Base-by-base conservation (phyloP, 805 yeast species). In the Hanseniaspora clermontiae region DNA sequence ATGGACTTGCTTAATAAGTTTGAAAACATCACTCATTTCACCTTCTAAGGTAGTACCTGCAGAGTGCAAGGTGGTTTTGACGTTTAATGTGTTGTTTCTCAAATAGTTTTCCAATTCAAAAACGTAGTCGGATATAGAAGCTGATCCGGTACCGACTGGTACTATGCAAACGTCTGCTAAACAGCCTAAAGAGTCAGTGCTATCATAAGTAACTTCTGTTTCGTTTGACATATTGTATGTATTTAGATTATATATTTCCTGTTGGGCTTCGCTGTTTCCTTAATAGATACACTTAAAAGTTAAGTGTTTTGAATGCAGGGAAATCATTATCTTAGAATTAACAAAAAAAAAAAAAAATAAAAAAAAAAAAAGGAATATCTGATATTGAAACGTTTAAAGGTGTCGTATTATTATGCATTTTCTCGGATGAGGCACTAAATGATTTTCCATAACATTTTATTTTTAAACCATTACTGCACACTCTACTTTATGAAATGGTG, bases 41-140 rank as follows among this genome's bases (percentile, higher is more conserved):
- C 96, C 96, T 63, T 85, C 80, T 62, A 84, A 81, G 1, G 96
- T 87, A 7, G 96, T 88, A 3, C 96, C 96, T 2, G 96, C 96
- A 62, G 95, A 84, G 69, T 88, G 96, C 59, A 88, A 72, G 1
- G 86, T 80, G 60, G 83, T 80, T 51, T 81, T 74, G 6, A 51
- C 55, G 38, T 51, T 51, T 55, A 88, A 71, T 2, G 79, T 82
- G 34, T 85, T 78, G 27, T 74, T 74, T 58, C 83, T 74, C 29
- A 88, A 81, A 55, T 80, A 68, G 31, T 76, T 71, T 60, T 88
- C 91, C 43, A 84, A 81, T 49, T 77, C 74, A 8, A 95, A 81
- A 45, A 88, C 82, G 62, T 87, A 87, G 62, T 84, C 85, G 9
- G 93, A 85, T 1, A 88, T 89, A 1, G 95, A 86, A 1, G 93